Conservation (phyloP, 2,329 filamentous ascomycete species). For the Helminthosporium solani region DNA sequence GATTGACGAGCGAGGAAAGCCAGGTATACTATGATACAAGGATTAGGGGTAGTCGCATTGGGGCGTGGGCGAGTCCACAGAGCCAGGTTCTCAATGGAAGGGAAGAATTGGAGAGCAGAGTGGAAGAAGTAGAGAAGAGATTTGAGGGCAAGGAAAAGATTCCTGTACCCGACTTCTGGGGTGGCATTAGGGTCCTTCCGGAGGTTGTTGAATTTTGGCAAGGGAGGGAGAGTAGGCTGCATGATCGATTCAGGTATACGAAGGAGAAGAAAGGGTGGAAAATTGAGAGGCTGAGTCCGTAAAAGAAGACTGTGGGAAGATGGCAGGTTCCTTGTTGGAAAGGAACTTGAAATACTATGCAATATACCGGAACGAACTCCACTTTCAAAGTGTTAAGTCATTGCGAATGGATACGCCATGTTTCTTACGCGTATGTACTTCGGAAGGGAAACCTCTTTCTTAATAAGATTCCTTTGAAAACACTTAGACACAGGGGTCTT, state of each 20-base stretch:
- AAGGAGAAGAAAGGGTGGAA: conserved; percentile 63
- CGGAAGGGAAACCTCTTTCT: neutral
- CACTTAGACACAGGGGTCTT: neutral
- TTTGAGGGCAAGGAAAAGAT: conserved; percentile 79
- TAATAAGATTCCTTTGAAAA: neutral
- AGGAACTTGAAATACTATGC: no score
- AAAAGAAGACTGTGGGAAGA: conserved; percentile 12
- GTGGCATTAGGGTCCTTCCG: conserved; percentile 81
- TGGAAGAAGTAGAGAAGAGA: conserved; percentile 70
- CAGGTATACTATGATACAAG: conserved; percentile 64
- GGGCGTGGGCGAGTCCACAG: conserved; percentile 92
- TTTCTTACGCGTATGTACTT: no score
- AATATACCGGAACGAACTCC: no score
- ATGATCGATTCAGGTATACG: conserved; percentile 89
- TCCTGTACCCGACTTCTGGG: conserved; percentile 92
- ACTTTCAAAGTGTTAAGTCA: no score
- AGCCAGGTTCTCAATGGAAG: conserved; percentile 72
- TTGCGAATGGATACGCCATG: no score
- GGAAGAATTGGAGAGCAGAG: conserved; percentile 71
- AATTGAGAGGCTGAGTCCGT: conserved; percentile 74
- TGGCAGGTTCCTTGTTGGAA: no score
- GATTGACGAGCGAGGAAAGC: conserved; percentile 70
- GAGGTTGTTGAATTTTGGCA: conserved; percentile 95
- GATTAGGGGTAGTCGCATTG: conserved; percentile 78
- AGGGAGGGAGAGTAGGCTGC: conserved; percentile 82